Evolutionary conservation across 805 yeast species (phyloP).

Genomic region (Ogataea corticis): DNA sequence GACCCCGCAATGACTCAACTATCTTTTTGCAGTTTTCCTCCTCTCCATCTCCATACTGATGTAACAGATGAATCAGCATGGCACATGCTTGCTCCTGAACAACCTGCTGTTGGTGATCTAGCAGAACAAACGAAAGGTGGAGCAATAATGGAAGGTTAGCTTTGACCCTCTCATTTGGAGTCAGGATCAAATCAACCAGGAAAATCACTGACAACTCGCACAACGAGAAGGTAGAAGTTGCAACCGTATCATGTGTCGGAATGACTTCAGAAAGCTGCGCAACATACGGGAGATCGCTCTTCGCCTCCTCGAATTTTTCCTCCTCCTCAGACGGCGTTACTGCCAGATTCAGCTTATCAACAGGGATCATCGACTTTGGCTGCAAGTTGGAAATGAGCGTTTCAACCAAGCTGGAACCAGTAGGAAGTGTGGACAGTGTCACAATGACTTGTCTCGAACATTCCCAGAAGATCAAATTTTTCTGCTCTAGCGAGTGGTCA

Average conservation of each 20-base stretch:
- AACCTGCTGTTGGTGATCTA: slow-evolving; percentile 83
- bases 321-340: slow-evolving; percentile 12
- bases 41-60: slow-evolving; percentile 53
- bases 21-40: slow-evolving; percentile 57
- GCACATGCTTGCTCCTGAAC: slow-evolving; percentile 85
- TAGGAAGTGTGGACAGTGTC: slow-evolving; percentile 59
- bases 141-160: slow-evolving; percentile 68
- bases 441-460: slow-evolving; percentile 80
- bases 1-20: slow-evolving; percentile 55
- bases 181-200: slow-evolving; percentile 74
- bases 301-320: slow-evolving; percentile 9
- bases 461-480: slow-evolving; percentile 74
- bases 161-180: slow-evolving; percentile 62
- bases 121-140: slow-evolving; percentile 75
- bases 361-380: slow-evolving; percentile 88
- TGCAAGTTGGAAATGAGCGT: slow-evolving; percentile 67
- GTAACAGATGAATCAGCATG: slow-evolving; percentile 70
- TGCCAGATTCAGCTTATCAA: slow-evolving; percentile 15
- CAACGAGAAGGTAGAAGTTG: slow-evolving; percentile 71
- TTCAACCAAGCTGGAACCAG: slow-evolving; percentile 56
- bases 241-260: slow-evolving; percentile 42
- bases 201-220: slow-evolving; percentile 88
- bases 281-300: slow-evolving; percentile 59
- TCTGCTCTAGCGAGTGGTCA: slow-evolving; percentile 63
- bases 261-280: slow-evolving; percentile 65